These are phyloP conservation scores for Coemansia sp. DNA, from an alignment of 192 early-diverging fungal species.

Conservation along the genomic window DNA sequence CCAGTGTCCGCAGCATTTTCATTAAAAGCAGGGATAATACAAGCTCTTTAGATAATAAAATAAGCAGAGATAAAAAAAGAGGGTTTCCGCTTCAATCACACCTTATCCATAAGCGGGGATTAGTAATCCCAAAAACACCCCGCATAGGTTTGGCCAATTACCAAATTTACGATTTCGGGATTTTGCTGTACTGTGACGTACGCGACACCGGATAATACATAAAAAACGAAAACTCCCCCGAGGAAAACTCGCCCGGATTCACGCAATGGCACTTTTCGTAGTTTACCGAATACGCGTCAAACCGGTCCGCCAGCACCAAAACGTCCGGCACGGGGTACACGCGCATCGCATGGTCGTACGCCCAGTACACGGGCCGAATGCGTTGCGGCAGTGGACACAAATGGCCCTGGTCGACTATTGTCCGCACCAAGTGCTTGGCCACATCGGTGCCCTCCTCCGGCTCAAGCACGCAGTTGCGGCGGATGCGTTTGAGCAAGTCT, in stretches of 20 bases:
- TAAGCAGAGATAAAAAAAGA: not conserved
- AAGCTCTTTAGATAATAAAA: too few relatives aligned
- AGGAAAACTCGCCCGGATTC: slow-evolving; percentile 75
- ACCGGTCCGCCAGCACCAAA: slow-evolving; percentile 81
- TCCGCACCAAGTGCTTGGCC: slow-evolving; percentile 63
- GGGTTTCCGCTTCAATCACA: too few relatives aligned
- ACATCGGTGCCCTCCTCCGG: slow-evolving; percentile 53
- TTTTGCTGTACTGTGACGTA: slow-evolving; percentile 49
- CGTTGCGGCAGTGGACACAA: slow-evolving; percentile 76
- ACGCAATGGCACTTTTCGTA: slow-evolving; percentile 76
- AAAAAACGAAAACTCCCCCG: slow-evolving; percentile 60
- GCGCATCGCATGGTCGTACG: slow-evolving; percentile 77
- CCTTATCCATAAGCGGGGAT: too few relatives aligned
- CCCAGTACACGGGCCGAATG: slow-evolving; percentile 76
- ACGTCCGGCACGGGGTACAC: slow-evolving; percentile 86
- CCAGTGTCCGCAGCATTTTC: not conserved
- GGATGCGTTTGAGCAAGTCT: slow-evolving; percentile 71
- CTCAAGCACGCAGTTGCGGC: slow-evolving; percentile 70
- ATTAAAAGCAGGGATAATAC: not conserved
- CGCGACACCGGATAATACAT: slow-evolving; percentile 72
- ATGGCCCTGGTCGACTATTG: slow-evolving; percentile 81
- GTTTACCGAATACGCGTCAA: slow-evolving; percentile 71
- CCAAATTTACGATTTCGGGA: slow-evolving; percentile 11
- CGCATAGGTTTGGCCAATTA: too few relatives aligned
- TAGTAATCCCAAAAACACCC: too few relatives aligned